phyloP scores from a whole-genome alignment of 2,329 filamentous ascomycete species.

The Laburnicola sp. region DNA sequence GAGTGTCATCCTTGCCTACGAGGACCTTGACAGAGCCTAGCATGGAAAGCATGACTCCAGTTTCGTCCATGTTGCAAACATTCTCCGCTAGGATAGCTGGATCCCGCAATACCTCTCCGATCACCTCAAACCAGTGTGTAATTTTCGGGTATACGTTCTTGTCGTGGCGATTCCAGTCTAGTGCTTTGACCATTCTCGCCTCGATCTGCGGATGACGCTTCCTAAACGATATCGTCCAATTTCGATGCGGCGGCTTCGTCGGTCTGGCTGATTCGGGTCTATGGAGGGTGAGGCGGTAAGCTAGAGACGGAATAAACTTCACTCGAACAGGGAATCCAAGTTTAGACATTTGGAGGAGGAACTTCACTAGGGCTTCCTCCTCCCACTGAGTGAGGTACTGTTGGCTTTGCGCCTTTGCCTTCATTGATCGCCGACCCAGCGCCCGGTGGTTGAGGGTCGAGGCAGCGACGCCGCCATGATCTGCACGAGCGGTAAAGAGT shows the following conservation, averaged over 20 bases:
- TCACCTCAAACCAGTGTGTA: background rate
- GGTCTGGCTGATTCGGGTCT: slow-evolving; percentile 10
- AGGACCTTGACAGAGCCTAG: slow-evolving; percentile 16
- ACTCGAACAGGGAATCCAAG: slow-evolving; percentile 22
- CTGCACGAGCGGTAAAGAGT: slow-evolving; percentile 6
- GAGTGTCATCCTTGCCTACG: slow-evolving; percentile 20
- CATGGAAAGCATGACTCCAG: too few species aligned
- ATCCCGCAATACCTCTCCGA: too few species aligned
- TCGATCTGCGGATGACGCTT: slow-evolving; percentile 15
- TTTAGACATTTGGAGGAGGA: slow-evolving; percentile 20
- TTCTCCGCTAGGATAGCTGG: too few species aligned
- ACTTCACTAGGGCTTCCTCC: slow-evolving; percentile 32
- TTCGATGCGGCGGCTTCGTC: slow-evolving; percentile 10
- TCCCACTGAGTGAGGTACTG: slow-evolving; percentile 34
- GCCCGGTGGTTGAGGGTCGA: slow-evolving; percentile 30
- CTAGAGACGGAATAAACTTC: slow-evolving; percentile 24
- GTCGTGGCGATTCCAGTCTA: slow-evolving; percentile 20
- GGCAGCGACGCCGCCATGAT: slow-evolving; percentile 19
- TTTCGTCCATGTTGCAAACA: too few species aligned
- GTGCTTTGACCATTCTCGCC: slow-evolving; percentile 12
- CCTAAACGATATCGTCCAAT: slow-evolving; percentile 13
- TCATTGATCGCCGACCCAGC: slow-evolving; percentile 26
- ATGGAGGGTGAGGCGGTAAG: slow-evolving; percentile 16
- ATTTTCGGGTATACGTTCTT: slow-evolving; percentile 20
- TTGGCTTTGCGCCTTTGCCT: slow-evolving; percentile 32